These are phyloP conservation scores for Juglanconis oblonga DNA, from an alignment of 2,329 filamentous ascomycete species.

Conservation along the genomic window DNA sequence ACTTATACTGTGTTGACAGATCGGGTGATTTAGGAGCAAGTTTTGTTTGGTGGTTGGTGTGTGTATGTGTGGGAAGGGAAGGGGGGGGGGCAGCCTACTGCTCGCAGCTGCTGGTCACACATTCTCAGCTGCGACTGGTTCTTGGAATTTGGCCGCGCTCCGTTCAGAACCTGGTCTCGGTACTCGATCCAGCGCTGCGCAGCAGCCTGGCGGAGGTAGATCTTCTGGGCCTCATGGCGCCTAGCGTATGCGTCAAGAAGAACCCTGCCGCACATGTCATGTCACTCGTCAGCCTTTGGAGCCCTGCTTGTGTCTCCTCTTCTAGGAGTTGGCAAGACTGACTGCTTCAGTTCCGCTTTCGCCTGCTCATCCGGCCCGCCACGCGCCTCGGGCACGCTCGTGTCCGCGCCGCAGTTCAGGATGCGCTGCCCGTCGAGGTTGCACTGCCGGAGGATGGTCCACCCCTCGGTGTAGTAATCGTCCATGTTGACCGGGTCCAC, in stretches of 20 bases:
- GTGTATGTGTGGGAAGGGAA: conserved; percentile 6
- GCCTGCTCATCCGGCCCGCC: conserved; percentile 58
- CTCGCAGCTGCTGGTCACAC: conserved; percentile 56
- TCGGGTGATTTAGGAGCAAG: no score
- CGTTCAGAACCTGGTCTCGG: conserved; percentile 51
- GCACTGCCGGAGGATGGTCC: conserved; percentile 61
- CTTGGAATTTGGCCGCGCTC: conserved; percentile 44
- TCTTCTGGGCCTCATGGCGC: conserved; percentile 63
- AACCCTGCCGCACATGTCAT: conserved; percentile 37
- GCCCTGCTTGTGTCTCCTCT: no score
- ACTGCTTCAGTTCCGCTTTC: conserved; percentile 64
- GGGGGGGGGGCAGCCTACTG: conserved; percentile 40
- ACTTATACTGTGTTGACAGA: no score
- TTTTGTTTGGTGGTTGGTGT: no score
- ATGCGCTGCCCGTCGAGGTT: conserved; percentile 62
- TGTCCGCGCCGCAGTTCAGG: conserved; percentile 62
- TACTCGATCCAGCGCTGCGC: conserved; percentile 58
- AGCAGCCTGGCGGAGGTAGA: conserved; percentile 58
- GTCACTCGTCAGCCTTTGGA: no score
- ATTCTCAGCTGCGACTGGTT: conserved; percentile 48
- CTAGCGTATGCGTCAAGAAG: conserved; percentile 59
- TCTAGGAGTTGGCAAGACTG: conserved; percentile 26
- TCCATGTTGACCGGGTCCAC: conserved; percentile 52
- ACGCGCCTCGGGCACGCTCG: conserved; percentile 49
- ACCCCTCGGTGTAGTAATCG: conserved; percentile 63